A percentile compares a stretch with the other conserved stretches of the same genome.
These are phyloP conservation scores for Leccinum subtestaceum DNA, from an alignment of 768 basidiomycete species.

Conservation along the genomic window DNA sequence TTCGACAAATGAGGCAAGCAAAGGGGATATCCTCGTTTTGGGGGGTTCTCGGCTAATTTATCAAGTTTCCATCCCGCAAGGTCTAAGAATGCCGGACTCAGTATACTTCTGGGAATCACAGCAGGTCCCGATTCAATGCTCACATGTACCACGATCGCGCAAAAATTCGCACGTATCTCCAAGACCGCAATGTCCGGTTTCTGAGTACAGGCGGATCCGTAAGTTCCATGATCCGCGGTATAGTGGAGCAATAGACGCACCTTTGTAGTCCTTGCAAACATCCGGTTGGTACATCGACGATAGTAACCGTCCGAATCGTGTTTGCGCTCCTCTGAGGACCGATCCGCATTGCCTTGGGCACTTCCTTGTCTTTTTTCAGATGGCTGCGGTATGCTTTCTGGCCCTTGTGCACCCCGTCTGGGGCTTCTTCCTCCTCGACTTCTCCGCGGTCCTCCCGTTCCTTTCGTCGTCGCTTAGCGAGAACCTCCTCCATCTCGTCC, in stretches of 20 bases:
- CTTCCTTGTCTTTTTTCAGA: constrained; percentile 76
- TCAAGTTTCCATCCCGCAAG: constrained; percentile 99
- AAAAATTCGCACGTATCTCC: constrained; percentile 99
- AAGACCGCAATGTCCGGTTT: constrained; percentile 98
- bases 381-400: constrained; percentile 78
- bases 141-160: constrained; percentile 94
- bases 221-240: constrained; percentile 17
- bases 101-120: constrained; percentile 1
- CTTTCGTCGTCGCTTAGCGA: constrained; percentile 65
- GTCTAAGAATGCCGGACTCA: constrained; percentile 46
- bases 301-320: constrained; percentile 92
- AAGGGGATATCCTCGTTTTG: constrained; percentile 89
- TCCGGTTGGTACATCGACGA: constrained; percentile 97
- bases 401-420: constrained; percentile 83
- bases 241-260: constrained; percentile 42
- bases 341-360: constrained; percentile 85
- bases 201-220: constrained; percentile 40
- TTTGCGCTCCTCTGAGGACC: constrained; percentile 72
- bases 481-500: constrained; percentile 74
- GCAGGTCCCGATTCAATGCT: constrained; percentile 31
- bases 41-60: constrained; percentile 79
- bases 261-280: constrained; percentile 99
- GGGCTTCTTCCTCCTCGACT: constrained; percentile 52
- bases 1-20: constrained; percentile 94
- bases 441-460: constrained; percentile 49